Evolutionary conservation across 2,329 filamentous ascomycete species (phyloP).

Genomic region (Fusarium tjaetaba): DNA sequence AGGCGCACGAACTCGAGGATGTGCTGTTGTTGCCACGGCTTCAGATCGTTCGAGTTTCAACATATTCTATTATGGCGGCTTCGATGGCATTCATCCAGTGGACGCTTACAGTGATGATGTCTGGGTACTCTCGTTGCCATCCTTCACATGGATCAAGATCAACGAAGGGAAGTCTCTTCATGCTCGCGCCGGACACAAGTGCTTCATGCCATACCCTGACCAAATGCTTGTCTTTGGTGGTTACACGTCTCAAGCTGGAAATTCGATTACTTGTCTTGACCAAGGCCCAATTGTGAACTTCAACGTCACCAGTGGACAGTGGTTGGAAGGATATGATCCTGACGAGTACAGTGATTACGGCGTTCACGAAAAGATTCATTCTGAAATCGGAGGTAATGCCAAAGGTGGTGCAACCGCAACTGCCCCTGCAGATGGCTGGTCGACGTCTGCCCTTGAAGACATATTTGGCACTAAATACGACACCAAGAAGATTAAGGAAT

Average conservation of each 20-base stretch:
- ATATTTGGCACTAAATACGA: constrained; percentile 68
- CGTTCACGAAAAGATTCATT: constrained; percentile 72
- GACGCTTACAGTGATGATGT: constrained; percentile 70
- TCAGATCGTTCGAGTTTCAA: constrained; percentile 79
- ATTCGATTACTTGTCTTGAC: constrained; percentile 56
- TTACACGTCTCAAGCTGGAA: constrained; percentile 53
- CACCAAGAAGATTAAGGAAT: constrained; percentile 64
- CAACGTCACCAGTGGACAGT: constrained; percentile 75
- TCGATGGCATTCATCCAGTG: constrained; percentile 59
- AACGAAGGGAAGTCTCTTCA: constrained; percentile 58
- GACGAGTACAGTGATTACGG: constrained; percentile 70
- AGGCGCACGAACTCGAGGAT: constrained; percentile 71
- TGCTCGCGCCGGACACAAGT: constrained; percentile 78
- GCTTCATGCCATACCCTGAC: constrained; percentile 78
- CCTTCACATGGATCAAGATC: constrained; percentile 79
- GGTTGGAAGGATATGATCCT: constrained; percentile 77
- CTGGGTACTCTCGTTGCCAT: constrained; percentile 83
- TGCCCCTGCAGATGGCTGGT: constrained; percentile 69
- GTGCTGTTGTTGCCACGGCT: constrained; percentile 78
- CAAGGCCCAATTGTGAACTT: constrained; percentile 71
- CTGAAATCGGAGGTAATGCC: constrained; percentile 73
- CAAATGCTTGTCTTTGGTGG: constrained; percentile 85
- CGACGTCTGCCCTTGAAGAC: constrained; percentile 55
- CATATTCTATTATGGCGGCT: constrained; percentile 87
- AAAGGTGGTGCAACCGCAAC: constrained; percentile 76